These are phyloP conservation scores for Sporothrix euskadiensis DNA, from an alignment of 2,329 filamentous ascomycete genomes.

Conservation along the genomic window DNA sequence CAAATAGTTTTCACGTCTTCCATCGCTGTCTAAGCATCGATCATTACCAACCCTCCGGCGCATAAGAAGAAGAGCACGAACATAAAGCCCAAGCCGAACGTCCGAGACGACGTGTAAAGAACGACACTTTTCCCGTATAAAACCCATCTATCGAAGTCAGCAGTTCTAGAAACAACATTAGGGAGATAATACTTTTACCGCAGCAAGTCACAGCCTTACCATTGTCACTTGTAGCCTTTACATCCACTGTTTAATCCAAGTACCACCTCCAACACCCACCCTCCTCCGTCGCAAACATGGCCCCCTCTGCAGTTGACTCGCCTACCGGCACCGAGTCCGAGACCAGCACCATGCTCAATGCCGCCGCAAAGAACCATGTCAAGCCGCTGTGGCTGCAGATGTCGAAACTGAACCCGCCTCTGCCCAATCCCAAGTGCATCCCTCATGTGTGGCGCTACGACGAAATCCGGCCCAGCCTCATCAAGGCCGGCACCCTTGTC, in stretches of 20 bases:
- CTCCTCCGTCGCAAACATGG: neutral
- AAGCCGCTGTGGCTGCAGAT: constrained; percentile 11
- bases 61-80: too few relatives aligned
- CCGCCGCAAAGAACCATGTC: neutral
- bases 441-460: constrained; percentile 42
- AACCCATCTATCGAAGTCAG: too few relatives aligned
- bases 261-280: too few relatives aligned
- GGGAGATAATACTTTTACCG: too few relatives aligned
- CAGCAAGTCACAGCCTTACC: too few relatives aligned
- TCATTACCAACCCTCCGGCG: too few relatives aligned
- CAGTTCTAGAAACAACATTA: too few relatives aligned
- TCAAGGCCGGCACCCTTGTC: constrained; percentile 40
- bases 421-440: constrained; percentile 45
- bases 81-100: too few relatives aligned
- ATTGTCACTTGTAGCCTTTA: too few relatives aligned
- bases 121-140: neutral
- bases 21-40: neutral
- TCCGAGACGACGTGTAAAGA: neutral
- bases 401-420: constrained; percentile 42
- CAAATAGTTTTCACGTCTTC: neutral
- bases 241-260: too few relatives aligned
- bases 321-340: neutral
- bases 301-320: neutral
- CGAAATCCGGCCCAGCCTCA: constrained; percentile 39
- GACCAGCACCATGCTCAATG: neutral